phyloP scores from a whole-genome alignment of 1,139 yeast genomes.

The Hyphopichia wangnamkhiaoensis region DNA sequence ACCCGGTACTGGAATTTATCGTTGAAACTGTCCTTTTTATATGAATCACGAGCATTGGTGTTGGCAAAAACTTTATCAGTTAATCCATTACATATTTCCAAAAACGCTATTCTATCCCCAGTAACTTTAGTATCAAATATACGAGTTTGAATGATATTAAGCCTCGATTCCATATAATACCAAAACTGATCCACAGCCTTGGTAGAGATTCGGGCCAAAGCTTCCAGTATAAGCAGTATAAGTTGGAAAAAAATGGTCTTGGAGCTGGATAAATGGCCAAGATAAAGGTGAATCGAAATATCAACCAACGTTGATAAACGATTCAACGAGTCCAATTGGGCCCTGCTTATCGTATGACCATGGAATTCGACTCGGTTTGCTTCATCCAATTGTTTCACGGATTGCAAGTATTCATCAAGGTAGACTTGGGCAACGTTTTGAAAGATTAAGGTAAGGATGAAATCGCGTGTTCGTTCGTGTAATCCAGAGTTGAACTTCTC shows the following conservation, averaged over 20 bases:
- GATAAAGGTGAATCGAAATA: conserved; percentile 19
- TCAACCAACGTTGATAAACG: conserved; percentile 24
- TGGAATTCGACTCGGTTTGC: not conserved
- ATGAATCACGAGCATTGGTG: conserved; percentile 25
- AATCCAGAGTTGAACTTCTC: conserved; percentile 19
- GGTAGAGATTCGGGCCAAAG: conserved; percentile 23
- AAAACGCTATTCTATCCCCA: conserved; percentile 39
- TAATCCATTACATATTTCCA: conserved; percentile 40
- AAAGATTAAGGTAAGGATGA: conserved; percentile 20
- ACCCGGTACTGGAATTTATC: conserved; percentile 41
- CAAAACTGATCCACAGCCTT: conserved; percentile 30
- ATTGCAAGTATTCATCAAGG: conserved; percentile 8
- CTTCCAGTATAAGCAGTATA: conserved; percentile 20
- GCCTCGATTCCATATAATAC: conserved; percentile 39
- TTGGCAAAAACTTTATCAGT: conserved; percentile 30
- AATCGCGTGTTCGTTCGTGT: conserved; percentile 17
- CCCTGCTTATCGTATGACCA: conserved; percentile 3
- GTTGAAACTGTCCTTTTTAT: conserved; percentile 40
- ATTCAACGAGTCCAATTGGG: conserved; percentile 14
- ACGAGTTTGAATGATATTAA: conserved; percentile 16
- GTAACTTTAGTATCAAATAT: conserved; percentile 31
- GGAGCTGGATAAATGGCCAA: conserved; percentile 11
- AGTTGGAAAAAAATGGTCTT: conserved; percentile 27
- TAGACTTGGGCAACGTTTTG: conserved; percentile 14
- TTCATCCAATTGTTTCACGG: not conserved